Evolutionary conservation across 139 green algal genomes (phyloP).

Genomic region (Chlamydomonas eustigma): DNA sequence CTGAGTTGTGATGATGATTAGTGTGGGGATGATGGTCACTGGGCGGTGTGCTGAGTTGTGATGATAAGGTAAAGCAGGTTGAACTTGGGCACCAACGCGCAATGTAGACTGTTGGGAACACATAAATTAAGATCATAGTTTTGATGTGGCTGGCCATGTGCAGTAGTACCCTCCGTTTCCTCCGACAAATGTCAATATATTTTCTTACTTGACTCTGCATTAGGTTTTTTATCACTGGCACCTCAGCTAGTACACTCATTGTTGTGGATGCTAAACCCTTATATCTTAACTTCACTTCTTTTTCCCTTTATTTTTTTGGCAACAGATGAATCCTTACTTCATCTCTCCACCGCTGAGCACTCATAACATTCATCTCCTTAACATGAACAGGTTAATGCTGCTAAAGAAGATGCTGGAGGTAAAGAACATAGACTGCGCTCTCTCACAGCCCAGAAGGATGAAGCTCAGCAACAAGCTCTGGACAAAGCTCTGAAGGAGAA

Average conservation of each 20-base stretch:
- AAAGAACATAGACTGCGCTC: constrained; percentile 16
- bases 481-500: constrained; percentile 16
- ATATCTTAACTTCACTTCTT: not conserved
- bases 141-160: too few species aligned
- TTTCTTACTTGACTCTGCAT: not conserved
- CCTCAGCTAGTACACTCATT: not conserved
- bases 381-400: not conserved
- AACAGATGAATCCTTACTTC: not conserved
- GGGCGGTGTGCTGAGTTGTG: too few species aligned
- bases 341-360: not conserved
- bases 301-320: too few species aligned
- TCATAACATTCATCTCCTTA: not conserved
- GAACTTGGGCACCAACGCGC: too few species aligned
- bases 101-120: too few species aligned
- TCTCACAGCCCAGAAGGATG: constrained; percentile 11
- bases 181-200: not conserved
- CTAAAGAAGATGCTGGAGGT: not conserved
- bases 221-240: not conserved
- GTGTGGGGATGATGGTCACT: not conserved
- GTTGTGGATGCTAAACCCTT: not conserved
- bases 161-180: too few species aligned
- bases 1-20: not conserved
- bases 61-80: too few species aligned
- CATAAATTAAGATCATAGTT: too few species aligned
- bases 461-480: constrained; percentile 13